Evolutionary conservation across 176 grass and related monocot species (phyloP).

Genomic region (Hordeum marinum): DNA sequence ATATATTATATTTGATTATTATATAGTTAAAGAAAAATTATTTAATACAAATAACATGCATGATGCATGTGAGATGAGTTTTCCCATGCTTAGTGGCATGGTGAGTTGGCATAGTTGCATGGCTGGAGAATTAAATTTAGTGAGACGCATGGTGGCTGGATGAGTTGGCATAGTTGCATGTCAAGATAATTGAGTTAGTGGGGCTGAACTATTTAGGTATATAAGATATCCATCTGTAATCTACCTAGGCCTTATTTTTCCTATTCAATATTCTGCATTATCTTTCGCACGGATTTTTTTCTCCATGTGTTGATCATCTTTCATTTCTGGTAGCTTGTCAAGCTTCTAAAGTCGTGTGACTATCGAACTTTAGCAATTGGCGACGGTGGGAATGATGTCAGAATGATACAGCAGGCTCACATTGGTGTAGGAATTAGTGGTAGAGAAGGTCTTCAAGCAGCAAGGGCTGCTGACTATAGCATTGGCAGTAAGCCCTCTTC

Average conservation of each 20-base stretch:
- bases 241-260: background rate
- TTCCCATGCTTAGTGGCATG: no score
- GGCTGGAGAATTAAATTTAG: no score
- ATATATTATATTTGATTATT: no score
- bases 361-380: constrained; percentile 98
- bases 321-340: constrained; percentile 60
- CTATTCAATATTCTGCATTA: background rate
- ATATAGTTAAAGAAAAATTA: no score
- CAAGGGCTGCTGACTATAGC: constrained; percentile 96
- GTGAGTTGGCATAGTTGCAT: no score
- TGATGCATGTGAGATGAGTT: no score
- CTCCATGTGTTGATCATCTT: constrained; percentile 5
- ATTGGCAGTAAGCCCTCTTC: constrained; percentile 76
- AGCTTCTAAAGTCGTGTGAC: constrained; percentile 94
- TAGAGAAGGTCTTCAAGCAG: constrained; percentile 96
- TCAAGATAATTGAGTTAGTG: no score
- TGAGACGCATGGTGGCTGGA: no score
- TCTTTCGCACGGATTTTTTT: constrained; percentile 6
- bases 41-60: no score
- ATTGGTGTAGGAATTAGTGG: constrained; percentile 99
- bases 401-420: constrained; percentile 95
- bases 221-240: background rate
- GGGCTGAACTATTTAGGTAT: no score
- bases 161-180: no score
- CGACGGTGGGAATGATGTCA: constrained; percentile 98